Evolutionary conservation across 805 yeast genomes (phyloP).

Genomic region (Priceomyces medius): DNA sequence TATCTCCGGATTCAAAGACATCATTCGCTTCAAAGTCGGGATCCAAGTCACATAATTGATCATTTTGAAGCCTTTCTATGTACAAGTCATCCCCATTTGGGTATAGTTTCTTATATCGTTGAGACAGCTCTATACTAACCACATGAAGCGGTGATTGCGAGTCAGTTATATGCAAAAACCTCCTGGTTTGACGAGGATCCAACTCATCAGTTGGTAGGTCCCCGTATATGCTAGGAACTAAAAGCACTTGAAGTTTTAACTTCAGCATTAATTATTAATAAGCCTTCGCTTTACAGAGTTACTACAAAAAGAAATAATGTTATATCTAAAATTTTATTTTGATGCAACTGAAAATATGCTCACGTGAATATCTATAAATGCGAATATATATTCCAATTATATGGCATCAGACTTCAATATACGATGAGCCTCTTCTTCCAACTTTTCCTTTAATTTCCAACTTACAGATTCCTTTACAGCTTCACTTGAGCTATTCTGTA

Average conservation of each 20-base stretch:
- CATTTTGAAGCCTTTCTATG: constrained; percentile 65
- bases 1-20: constrained; percentile 50
- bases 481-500: background rate
- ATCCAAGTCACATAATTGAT: constrained; percentile 69
- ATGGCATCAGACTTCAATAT: constrained; percentile 3
- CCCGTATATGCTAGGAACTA: constrained; percentile 26
- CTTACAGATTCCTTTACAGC: background rate
- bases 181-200: constrained; percentile 30
- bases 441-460: background rate
- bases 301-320: background rate
- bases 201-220: constrained; percentile 18
- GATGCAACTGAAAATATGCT: background rate
- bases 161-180: constrained; percentile 65
- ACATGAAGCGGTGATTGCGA: constrained; percentile 45
- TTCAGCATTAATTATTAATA: constrained; percentile 17
- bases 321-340: background rate
- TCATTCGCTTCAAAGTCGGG: constrained; percentile 70
- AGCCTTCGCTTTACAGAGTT: background rate
- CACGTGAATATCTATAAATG: constrained; percentile 2
- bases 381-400: background rate
- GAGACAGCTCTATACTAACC: constrained; percentile 54
- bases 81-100: constrained; percentile 58
- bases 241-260: constrained; percentile 36
- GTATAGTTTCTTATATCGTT: constrained; percentile 59
- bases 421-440: constrained; percentile 5